phyloP scores from a whole-genome alignment of 495 filamentous ascomycete species.

The Aspergillus mulundensis region DNA sequence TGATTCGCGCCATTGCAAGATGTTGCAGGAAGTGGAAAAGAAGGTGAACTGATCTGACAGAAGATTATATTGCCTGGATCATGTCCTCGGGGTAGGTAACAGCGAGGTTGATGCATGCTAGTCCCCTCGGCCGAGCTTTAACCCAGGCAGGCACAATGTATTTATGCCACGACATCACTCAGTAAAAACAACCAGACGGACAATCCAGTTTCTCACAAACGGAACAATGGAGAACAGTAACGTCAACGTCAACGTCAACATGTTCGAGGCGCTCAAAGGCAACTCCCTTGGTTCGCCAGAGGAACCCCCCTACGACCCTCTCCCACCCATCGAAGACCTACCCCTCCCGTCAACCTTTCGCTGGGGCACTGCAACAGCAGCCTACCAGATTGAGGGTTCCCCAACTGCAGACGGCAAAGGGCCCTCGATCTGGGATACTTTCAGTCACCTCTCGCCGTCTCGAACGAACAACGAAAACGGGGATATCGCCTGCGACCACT shows the following conservation, averaged over 20 bases:
- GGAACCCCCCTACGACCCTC: neutral
- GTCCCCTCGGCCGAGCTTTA: too few species aligned
- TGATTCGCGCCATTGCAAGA: slow-evolving; percentile 2
- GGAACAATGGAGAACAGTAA: neutral
- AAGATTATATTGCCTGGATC: too few species aligned
- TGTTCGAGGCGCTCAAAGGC: slow-evolving; percentile 4
- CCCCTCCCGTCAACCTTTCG: slow-evolving; percentile 61
- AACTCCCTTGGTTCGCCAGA: neutral
- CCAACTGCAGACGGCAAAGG: slow-evolving; percentile 58
- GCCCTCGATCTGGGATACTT: slow-evolving; percentile 68
- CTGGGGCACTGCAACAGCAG: slow-evolving; percentile 74
- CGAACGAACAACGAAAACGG: slow-evolving; percentile 51
- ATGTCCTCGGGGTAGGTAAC: too few species aligned
- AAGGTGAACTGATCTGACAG: too few species aligned
- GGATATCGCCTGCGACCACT: slow-evolving; percentile 65
- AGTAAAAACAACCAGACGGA: too few species aligned
- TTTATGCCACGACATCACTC: too few species aligned
- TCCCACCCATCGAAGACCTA: neutral
- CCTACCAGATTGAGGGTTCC: slow-evolving; percentile 71
- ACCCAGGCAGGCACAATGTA: too few species aligned
- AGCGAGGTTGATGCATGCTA: too few species aligned
- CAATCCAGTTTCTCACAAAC: too few species aligned
- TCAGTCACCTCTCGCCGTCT: slow-evolving; percentile 62
- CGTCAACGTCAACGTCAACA: slow-evolving; percentile 3
- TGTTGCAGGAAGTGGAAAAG: too few species aligned